Evolutionary conservation across 345 rosid species (phyloP), one percentile per base, ranked within the genome.

Genomic region (Diplotaxis tenuifolia): DNA sequence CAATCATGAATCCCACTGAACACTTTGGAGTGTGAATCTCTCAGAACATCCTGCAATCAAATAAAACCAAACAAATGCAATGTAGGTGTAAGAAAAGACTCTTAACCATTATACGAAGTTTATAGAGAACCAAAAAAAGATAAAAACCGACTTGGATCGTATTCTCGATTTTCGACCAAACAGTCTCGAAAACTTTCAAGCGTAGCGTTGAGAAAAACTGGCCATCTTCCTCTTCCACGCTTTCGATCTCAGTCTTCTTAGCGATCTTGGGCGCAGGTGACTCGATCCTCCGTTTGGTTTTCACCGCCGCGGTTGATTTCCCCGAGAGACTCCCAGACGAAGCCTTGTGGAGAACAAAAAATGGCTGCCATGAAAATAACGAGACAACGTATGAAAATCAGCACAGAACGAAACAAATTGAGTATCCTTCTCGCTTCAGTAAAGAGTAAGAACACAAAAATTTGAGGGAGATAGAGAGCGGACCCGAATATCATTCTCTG

Each of bases 121-220:
- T 11, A 38, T 11, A 65, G 49, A 59, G 22, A 56, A 54, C 14
- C 8, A 62, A n/a, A n/a, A 11, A 11, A 10, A 15, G 53, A 66
- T 16, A n/a, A 50, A 57, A 67, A 62, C 80, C 6, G 53, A 88
- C 98, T 78, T 79, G 80, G 59, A 88, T 80, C 9, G 84, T 76
- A 23, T 80, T 79, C 65, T 87, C 88, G 3, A 88, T 86, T 20
- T 82, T 82, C 10, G 94, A 86, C 96, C 96, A 92, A 59, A 88
- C 88, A 65, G 78, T 65, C 28, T 84, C 79, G 78, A 83, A 92
- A 62, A 89, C 91, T 73, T 84, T 84, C 75, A 79, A 70, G 50
- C 85, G 83, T 66, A 66, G 58, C 23, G 73, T 62, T 65, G 76
- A 67, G 71, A 38, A 73, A 62, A 19, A 42, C n/a, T 11, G 65